Evolutionary conservation across 164 flowering plant genomes (phyloP).

Genomic region (Vitis labrusca): DNA sequence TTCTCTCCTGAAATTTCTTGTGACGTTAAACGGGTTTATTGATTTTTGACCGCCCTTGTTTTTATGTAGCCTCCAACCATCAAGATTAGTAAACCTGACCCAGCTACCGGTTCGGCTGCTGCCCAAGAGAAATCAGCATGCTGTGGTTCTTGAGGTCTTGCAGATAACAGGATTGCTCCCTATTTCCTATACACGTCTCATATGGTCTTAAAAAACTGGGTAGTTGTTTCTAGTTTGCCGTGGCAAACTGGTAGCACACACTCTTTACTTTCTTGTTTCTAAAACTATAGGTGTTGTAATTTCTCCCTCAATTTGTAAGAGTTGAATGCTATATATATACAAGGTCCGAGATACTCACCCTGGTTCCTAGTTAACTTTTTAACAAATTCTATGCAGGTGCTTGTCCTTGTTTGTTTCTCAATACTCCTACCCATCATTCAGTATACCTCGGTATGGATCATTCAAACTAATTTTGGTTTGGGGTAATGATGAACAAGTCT

Average conservation of each 20-base stretch:
- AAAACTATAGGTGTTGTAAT: slow-evolving; percentile 23
- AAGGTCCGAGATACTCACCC: slow-evolving; percentile 10
- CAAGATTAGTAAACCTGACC: slow-evolving; percentile 46
- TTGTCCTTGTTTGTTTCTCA: neutral
- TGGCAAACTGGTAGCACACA: neutral
- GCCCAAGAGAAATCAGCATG: slow-evolving; percentile 48
- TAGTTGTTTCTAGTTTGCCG: neutral
- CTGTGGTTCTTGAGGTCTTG: slow-evolving; percentile 30
- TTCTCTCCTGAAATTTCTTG: neutral
- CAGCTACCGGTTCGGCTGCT: slow-evolving; percentile 24
- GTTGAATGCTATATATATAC: slow-evolving; percentile 3
- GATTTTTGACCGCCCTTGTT: neutral
- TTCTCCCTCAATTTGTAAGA: slow-evolving; percentile 18
- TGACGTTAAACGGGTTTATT: neutral
- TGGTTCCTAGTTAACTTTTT: neutral
- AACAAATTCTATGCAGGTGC: neutral
- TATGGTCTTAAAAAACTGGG: slow-evolving; percentile 6
- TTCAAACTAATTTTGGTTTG: neutral
- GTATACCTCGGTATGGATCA: neutral
- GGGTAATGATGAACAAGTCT: no score
- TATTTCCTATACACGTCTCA: slow-evolving; percentile 1
- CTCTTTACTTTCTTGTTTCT: slow-evolving; percentile 1
- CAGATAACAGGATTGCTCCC: neutral
- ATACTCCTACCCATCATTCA: no score
- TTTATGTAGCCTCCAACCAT: slow-evolving; percentile 44